These are phyloP conservation scores for Trametes polyzona DNA, from an alignment of 1,284 basidiomycete genomes.

Conservation along the genomic window DNA sequence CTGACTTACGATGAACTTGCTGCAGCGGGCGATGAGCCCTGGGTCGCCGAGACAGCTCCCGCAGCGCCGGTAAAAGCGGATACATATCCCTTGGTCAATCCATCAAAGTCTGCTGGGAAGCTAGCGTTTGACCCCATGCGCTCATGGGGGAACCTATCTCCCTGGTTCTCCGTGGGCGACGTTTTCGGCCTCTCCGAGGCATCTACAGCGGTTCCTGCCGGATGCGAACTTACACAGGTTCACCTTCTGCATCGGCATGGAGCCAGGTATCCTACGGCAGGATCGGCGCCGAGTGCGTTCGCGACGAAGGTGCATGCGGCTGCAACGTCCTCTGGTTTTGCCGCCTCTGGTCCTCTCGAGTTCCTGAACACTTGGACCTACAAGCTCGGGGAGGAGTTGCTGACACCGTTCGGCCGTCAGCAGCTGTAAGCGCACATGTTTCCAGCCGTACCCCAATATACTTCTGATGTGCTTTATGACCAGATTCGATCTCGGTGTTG, in stretches of 20 bases:
- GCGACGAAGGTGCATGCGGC: too few relatives aligned
- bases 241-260: conserved; percentile 83
- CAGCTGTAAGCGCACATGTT: conserved; percentile 57
- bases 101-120: too few relatives aligned
- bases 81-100: too few relatives aligned
- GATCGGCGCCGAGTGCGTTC: too few relatives aligned
- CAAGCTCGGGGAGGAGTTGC: conserved; percentile 78
- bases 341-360: conserved; percentile 63
- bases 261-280: conserved; percentile 77
- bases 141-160: conserved; percentile 84
- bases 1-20: too few relatives aligned
- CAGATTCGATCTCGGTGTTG: conserved; percentile 71
- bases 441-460: too few relatives aligned
- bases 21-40: too few relatives aligned
- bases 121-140: conserved; percentile 64
- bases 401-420: conserved; percentile 84
- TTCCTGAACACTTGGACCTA: conserved; percentile 86
- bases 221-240: conserved; percentile 71
- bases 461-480: too few relatives aligned
- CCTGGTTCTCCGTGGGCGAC: conserved; percentile 86
- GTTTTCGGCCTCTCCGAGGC: too few relatives aligned
- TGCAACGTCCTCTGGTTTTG: conserved; percentile 57
- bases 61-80: too few relatives aligned
- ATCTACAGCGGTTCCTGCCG: too few relatives aligned
- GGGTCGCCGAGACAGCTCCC: too few relatives aligned